Percentiles rank a stretch among this genome's conserved stretches.
phyloP scores from a whole-genome alignment of 805 yeast genomes.

The Zygosaccharomyces lentus region DNA sequence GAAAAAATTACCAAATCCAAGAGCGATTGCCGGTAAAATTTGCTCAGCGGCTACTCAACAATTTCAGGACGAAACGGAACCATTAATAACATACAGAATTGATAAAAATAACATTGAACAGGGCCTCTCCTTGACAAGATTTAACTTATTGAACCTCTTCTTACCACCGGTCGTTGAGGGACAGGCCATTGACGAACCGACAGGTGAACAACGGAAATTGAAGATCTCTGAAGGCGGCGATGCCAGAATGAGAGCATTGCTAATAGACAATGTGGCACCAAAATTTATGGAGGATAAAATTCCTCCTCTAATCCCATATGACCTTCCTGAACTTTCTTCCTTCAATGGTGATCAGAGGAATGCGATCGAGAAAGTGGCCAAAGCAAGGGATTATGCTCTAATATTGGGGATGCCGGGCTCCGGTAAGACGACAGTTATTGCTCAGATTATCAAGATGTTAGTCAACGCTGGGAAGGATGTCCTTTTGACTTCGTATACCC shows the following conservation, averaged over 20 bases:
- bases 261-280: conserved; percentile 36
- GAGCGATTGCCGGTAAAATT: conserved; percentile 14
- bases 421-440: conserved; percentile 88
- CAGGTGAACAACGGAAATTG: conserved; percentile 10
- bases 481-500: conserved; percentile 80
- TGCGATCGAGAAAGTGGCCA: conserved; percentile 64
- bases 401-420: conserved; percentile 98
- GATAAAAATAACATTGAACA: conserved; percentile 77
- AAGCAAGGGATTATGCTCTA: conserved; percentile 70
- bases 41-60: conserved; percentile 15
- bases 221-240: conserved; percentile 38
- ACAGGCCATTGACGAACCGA: conserved; percentile 21
- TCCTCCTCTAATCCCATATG: conserved; percentile 23
- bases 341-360: conserved; percentile 67
- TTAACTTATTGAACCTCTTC: conserved; percentile 67
- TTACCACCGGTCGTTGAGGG: conserved; percentile 35
- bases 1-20: conserved; percentile 46
- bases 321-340: conserved; percentile 8
- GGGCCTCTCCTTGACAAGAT: conserved; percentile 73
- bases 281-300: conserved; percentile 17
- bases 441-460: conserved; percentile 61
- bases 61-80: conserved; percentile 35
- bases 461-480: conserved; percentile 59
- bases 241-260: conserved; percentile 28
- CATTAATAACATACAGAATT: conserved; percentile 48